Conservation (phyloP, 768 basidiomycete genomes). For the Mycena olivaceomarginata region DNA sequence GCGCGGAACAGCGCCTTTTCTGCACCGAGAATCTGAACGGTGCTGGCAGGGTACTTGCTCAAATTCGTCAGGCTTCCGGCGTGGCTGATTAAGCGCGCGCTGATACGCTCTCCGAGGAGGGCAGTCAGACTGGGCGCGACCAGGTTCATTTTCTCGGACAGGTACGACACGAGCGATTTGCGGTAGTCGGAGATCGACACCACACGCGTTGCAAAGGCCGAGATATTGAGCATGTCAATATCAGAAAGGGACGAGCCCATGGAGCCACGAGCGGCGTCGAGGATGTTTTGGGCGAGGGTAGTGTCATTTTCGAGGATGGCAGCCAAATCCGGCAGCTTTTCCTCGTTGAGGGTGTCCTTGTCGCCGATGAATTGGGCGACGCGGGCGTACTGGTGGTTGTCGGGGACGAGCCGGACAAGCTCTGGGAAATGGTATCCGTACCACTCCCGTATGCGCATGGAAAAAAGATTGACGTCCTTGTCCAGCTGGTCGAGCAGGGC, state of each 20-base stretch:
- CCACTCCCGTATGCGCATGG: constrained; percentile 99
- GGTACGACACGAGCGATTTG: constrained; percentile 90
- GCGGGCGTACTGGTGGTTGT: constrained; percentile 95
- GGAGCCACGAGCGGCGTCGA: constrained; percentile 95
- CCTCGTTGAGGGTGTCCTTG: constrained; percentile 87
- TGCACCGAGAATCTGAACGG: constrained; percentile 98
- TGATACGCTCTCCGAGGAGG: constrained; percentile 93
- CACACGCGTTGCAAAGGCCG: constrained; percentile 92
- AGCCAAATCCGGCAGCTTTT: constrained; percentile 87
- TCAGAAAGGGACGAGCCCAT: constrained; percentile 96
- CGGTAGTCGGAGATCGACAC: constrained; percentile 96
- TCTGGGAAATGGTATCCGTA: constrained; percentile 99
- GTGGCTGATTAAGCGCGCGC: constrained; percentile 94
- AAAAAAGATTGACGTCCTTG: constrained; percentile 99
- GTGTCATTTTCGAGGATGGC: constrained; percentile 89
- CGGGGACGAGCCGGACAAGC: constrained; percentile 93
- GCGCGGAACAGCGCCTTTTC: constrained; percentile 99
- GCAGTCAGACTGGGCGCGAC: constrained; percentile 96
- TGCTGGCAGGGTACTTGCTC: constrained; percentile 98
- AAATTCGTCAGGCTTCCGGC: constrained; percentile 97
- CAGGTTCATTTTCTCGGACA: constrained; percentile 97
- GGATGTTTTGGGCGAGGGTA: constrained; percentile 92
- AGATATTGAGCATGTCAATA: constrained; percentile 97
- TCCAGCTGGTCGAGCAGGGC: constrained; percentile 98
- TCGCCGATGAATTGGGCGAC: constrained; percentile 92